Conservation (phyloP, 139 green algal genomes). For the Nannochloris sp. region DNA sequence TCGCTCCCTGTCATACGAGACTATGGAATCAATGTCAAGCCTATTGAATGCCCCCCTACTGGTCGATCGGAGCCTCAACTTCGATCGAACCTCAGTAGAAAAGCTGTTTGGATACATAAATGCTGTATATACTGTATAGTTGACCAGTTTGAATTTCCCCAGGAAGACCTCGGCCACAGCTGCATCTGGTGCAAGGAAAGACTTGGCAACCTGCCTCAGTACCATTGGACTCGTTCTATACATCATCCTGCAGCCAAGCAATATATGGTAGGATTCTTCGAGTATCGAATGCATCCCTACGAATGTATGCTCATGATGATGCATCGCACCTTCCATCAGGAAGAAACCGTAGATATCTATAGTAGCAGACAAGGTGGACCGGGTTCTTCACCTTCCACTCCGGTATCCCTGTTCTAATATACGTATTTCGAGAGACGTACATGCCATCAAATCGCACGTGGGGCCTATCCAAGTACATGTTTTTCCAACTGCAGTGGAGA, state of each 20-base stretch:
- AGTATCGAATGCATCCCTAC: background rate
- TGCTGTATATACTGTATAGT: conserved; percentile 2
- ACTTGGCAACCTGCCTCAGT: conserved; percentile 43
- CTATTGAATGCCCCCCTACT: conserved; percentile 60
- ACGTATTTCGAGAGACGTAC: conserved; percentile 74
- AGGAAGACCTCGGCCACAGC: background rate
- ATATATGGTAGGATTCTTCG: background rate
- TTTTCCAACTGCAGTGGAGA: conserved; percentile 41
- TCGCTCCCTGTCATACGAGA: conserved; percentile 47
- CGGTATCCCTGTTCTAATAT: conserved; percentile 49
- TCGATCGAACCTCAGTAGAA: conserved; percentile 55
- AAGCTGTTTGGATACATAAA: conserved; percentile 41
- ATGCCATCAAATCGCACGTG: conserved; percentile 72
- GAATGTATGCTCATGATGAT: too few species aligned
- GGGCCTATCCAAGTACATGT: conserved; percentile 59
- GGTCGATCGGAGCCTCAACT: conserved; percentile 52
- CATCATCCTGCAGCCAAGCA: conserved; percentile 26
- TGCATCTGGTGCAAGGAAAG: conserved; percentile 15
- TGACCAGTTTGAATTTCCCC: conserved; percentile 1
- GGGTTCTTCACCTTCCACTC: conserved; percentile 46
- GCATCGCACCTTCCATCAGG: conserved; percentile 38
- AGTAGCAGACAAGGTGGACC: conserved; percentile 59
- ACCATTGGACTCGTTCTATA: conserved; percentile 63
- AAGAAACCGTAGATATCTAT: conserved; percentile 59
- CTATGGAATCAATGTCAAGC: conserved; percentile 57